These are phyloP conservation scores for Karstenula rhodostoma DNA, from an alignment of 2,329 filamentous ascomycete genomes.

Conservation along the genomic window DNA sequence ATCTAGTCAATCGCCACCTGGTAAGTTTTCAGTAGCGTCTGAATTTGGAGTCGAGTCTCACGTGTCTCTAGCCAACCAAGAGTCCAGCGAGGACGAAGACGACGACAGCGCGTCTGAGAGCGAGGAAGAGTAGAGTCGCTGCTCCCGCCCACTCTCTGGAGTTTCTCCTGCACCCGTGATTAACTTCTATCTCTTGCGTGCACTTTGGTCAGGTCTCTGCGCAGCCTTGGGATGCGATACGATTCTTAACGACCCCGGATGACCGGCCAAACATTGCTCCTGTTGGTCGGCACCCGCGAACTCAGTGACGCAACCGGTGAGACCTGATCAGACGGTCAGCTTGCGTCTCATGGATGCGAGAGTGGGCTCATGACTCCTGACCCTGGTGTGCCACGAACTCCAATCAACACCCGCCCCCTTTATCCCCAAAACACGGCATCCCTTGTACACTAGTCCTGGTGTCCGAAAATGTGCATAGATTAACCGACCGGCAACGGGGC, in stretches of 20 bases:
- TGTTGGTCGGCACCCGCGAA: not conserved
- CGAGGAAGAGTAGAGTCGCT: conserved; percentile 51
- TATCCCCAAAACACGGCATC: conserved; percentile 1
- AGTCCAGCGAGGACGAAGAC: conserved; percentile 63
- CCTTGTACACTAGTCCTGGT: conserved; percentile 28
- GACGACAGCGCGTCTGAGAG: conserved; percentile 61
- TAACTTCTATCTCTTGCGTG: conserved; percentile 6
- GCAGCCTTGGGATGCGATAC: not conserved
- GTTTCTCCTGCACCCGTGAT: conserved; percentile 11
- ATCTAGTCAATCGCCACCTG: conserved; percentile 56
- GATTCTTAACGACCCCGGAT: not conserved
- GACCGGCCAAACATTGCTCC: not conserved
- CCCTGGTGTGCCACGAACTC: not conserved
- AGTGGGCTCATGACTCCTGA: not conserved
- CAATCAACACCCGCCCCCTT: not conserved
- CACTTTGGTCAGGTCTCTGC: not conserved
- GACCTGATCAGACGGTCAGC: conserved; percentile 7
- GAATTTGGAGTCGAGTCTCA: conserved; percentile 4
- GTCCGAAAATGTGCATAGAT: conserved; percentile 26
- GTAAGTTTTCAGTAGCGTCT: conserved; percentile 36
- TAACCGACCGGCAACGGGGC: conserved; percentile 27
- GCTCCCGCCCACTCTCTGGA: not conserved
- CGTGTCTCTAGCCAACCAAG: conserved; percentile 39
- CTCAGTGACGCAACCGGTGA: not conserved
- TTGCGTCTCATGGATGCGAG: conserved; percentile 3